A percentile compares a stretch with the other conserved stretches of the same genome.
phyloP scores from a whole-genome alignment of 1,284 basidiomycete genomes.

The Bondarzewia mesenterica region DNA sequence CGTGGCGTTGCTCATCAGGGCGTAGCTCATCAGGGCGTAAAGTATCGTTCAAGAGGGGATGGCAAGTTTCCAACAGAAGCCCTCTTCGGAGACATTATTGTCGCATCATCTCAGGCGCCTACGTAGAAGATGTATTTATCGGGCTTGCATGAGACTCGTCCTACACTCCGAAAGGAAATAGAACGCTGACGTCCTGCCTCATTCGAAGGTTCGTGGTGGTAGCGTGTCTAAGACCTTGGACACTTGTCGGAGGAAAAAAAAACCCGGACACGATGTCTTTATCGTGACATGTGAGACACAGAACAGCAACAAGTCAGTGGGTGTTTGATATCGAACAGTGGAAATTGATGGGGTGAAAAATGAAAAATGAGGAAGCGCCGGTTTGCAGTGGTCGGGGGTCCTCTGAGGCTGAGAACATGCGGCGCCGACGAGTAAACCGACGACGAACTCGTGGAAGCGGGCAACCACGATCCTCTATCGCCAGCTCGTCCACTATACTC shows the following conservation, averaged over 20 bases:
- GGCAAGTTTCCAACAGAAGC: too few species aligned
- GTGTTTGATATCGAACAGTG: not conserved
- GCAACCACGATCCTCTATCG: not conserved
- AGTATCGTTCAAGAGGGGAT: too few species aligned
- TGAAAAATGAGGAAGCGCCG: not conserved
- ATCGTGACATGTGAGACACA: too few species aligned
- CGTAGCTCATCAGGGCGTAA: too few species aligned
- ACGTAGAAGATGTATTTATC: too few species aligned
- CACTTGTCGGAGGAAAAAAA: too few species aligned
- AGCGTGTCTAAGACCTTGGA: not conserved
- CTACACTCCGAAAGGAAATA: not conserved
- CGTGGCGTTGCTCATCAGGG: too few species aligned
- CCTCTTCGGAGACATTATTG: not conserved
- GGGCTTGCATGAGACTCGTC: not conserved
- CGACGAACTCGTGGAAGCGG: constrained; percentile 2
- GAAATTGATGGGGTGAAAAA: not conserved
- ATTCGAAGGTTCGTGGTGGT: not conserved
- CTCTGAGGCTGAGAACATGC: not conserved
- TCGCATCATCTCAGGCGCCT: too few species aligned
- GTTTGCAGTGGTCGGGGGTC: not conserved
- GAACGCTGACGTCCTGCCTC: not conserved
- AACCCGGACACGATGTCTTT: too few species aligned
- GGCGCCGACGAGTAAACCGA: not conserved
- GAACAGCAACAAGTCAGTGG: too few species aligned
- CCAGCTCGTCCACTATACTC: not conserved